phyloP scores from a whole-genome alignment of 805 yeast genomes.

The Tetrapisispora nanseiensis region DNA sequence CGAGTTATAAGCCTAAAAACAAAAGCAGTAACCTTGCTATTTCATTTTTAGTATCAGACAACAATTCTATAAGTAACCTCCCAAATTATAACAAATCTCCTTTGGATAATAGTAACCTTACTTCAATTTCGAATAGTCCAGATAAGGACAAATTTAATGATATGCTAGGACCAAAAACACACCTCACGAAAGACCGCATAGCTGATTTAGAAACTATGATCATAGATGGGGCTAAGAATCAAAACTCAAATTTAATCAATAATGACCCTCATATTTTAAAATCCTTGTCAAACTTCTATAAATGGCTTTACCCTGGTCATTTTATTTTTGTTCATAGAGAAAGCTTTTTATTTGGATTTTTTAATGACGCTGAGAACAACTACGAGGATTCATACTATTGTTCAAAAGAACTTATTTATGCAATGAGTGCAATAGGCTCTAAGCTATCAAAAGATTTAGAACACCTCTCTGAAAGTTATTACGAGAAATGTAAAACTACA shows the following conservation, averaged over 20 bases:
- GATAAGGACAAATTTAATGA: background rate
- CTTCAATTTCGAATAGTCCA: background rate
- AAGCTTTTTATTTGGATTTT: constrained; percentile 50
- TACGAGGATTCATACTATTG: constrained; percentile 40
- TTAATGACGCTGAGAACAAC: constrained; percentile 40
- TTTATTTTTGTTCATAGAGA: constrained; percentile 56
- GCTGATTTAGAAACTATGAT: constrained; percentile 27
- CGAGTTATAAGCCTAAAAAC: constrained; percentile 15
- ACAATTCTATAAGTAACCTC: constrained; percentile 3
- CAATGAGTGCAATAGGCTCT: constrained; percentile 53
- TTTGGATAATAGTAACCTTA: background rate
- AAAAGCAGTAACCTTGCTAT: constrained; percentile 7
- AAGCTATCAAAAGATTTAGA: constrained; percentile 37
- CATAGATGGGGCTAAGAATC: constrained; percentile 17
- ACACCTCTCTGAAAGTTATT: constrained; percentile 35
- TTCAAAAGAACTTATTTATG: constrained; percentile 42
- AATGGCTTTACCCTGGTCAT: constrained; percentile 59
- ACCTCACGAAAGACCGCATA: constrained; percentile 19
- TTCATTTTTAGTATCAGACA: constrained; percentile 9
- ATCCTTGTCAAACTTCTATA: constrained; percentile 36
- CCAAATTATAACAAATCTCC: background rate
- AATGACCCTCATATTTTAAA: constrained; percentile 24
- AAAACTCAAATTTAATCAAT: constrained; percentile 16
- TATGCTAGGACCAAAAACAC: background rate
- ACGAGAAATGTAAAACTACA: constrained; percentile 37